Base-by-base conservation (phyloP, 768 basidiomycete species). In the Sporobolomyces pararoseus region DNA sequence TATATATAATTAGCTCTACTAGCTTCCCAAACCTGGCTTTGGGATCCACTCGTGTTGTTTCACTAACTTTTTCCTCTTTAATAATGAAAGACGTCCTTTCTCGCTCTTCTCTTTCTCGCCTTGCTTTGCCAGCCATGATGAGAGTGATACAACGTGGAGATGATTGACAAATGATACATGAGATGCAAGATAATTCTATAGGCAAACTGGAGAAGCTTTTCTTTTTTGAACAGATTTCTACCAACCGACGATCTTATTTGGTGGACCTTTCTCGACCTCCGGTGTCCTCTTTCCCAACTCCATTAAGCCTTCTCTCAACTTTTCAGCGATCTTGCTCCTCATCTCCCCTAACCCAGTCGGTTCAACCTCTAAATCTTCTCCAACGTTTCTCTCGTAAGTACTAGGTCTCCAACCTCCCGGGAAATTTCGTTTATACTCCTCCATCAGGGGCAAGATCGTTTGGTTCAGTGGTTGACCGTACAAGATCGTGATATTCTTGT, bases 401-500 rank as follows among this genome's bases (percentile, higher is more conserved):
- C 16, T 67, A 23, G 70, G 73, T 52, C 57, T 52, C 73, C 73
- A 69, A 19, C 52, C 52, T 34, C 50, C 49, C 37, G 61, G 50
- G 57, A 51, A 64, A 53, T 29, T 47, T 49, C 21, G 61, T 1
- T 37, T 44, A 65, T 53, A 72, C 60, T 62, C 80, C 70, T 25
- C 78, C 75, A 51, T 47, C 71, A 32, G 67, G 63, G 50, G 86
- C 76, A 46, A 80, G 79, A 35, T 81, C 78, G 27, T 21, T 0
- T 81, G 67, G 29, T 84, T 82, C 55, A 94, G 80, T 2, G 91
- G 91, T 47, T 85, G 80, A 27, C 93, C 94, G 75, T 95, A 88
- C 0, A 89, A 87, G 61, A 97, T 84, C 74, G 85, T 86, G 42
- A 96, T 82, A 42, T 81, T 81, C 17, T 78, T 85, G 81, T 70